These are phyloP conservation scores for Fennellomyces sp. DNA, from an alignment of 371 early-diverging fungal species.

Conservation along the genomic window DNA sequence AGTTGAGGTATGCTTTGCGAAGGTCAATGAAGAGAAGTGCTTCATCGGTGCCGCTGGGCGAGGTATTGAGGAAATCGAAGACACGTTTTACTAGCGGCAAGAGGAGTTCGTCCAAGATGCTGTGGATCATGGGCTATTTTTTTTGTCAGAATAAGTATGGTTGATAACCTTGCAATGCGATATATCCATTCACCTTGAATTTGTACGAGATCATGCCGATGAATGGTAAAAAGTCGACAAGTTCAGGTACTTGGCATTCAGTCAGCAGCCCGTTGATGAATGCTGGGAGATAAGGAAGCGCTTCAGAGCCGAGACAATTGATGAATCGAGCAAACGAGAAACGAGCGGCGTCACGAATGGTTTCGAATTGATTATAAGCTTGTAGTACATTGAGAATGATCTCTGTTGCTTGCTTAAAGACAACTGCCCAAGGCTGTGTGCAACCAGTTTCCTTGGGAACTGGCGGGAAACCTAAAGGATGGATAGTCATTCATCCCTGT, in stretches of 20 bases:
- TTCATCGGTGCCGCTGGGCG: constrained; percentile 91
- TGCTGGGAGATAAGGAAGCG: constrained; percentile 80
- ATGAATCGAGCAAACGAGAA: constrained; percentile 88
- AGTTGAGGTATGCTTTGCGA: constrained; percentile 81
- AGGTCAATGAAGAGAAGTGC: constrained; percentile 75
- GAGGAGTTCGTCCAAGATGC: constrained; percentile 77
- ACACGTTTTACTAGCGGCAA: constrained; percentile 82
- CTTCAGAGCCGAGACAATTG: constrained; percentile 82
- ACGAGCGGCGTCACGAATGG: constrained; percentile 85
- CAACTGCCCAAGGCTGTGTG: constrained; percentile 60
- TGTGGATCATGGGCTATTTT: constrained; percentile 46
- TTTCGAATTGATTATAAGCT: constrained; percentile 62
- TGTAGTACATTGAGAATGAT: constrained; percentile 79
- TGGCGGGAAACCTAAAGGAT: constrained; percentile 77
- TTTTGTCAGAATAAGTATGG: neutral
- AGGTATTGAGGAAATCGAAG: constrained; percentile 81
- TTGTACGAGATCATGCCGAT: constrained; percentile 84
- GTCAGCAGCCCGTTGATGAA: constrained; percentile 80
- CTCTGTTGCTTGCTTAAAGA: constrained; percentile 85
- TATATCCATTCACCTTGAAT: constrained; percentile 70
- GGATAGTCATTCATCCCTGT: neutral
- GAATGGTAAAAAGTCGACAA: constrained; percentile 88
- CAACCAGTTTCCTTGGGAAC: constrained; percentile 44
- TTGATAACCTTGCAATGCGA: neutral
- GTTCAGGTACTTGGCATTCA: constrained; percentile 77